Evolutionary conservation across 2,329 filamentous ascomycete genomes (phyloP).

Genomic region (Pseudocercospora macadamiae): DNA sequence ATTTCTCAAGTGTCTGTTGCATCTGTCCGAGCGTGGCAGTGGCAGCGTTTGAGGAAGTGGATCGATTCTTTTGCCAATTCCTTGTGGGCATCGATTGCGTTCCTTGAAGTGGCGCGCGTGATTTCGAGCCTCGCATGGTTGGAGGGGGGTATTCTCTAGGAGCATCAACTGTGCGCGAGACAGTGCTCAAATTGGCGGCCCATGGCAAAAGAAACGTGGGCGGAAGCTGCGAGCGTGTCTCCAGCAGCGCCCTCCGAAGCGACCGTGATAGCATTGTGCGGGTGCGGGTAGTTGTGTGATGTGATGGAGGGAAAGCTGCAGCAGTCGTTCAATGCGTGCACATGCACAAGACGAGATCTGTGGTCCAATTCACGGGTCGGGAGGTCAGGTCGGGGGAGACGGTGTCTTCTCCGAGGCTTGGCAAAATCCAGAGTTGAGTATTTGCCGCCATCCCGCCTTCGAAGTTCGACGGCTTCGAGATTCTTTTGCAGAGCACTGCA

Average conservation of each 20-base stretch:
- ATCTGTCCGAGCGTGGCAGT: background rate
- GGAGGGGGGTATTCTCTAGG: constrained; percentile 6
- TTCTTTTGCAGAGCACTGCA: background rate
- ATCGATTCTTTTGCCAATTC: background rate
- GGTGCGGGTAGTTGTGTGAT: too few relatives aligned
- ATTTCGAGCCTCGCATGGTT: background rate
- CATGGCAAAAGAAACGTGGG: constrained; percentile 58
- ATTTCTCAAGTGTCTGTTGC: background rate
- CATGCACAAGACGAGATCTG: too few relatives aligned
- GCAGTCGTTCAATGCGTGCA: background rate
- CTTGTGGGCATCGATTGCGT: background rate
- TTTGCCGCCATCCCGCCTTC: too few relatives aligned
- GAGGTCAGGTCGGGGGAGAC: too few relatives aligned
- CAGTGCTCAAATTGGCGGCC: constrained; percentile 50
- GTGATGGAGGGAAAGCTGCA: too few relatives aligned
- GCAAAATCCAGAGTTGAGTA: background rate
- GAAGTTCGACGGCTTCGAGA: background rate
- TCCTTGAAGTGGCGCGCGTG: background rate
- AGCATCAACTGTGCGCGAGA: constrained; percentile 24
- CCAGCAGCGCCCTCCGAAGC: constrained; percentile 65
- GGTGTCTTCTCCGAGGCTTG: too few relatives aligned
- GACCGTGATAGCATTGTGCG: constrained; percentile 51
- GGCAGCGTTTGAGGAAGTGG: background rate
- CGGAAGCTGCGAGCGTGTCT: constrained; percentile 58
- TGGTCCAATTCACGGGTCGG: too few relatives aligned